These are phyloP conservation scores for Carallia brachiata DNA, from an alignment of 345 rosid species.

Conservation along the genomic window DNA sequence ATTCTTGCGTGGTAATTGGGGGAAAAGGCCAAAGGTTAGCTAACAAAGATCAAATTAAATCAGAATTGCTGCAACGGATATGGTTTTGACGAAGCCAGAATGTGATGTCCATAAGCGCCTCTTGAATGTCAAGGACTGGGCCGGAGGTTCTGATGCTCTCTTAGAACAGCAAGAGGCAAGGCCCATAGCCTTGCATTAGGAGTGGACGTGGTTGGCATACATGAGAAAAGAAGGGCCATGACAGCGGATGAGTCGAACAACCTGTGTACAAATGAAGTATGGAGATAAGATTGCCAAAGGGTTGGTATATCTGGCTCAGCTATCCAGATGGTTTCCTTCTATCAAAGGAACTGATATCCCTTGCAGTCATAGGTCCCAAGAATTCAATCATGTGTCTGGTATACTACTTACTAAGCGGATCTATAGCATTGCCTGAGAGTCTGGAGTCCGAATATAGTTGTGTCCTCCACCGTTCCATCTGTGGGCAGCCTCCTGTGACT, in stretches of 20 bases:
- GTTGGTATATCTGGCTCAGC: constrained; percentile 51
- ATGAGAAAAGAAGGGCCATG: constrained; percentile 44
- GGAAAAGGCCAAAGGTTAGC: too few relatives aligned
- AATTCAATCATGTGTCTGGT: background rate
- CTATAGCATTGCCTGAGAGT: background rate
- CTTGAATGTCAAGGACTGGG: background rate
- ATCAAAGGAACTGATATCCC: constrained; percentile 78
- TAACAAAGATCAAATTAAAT: constrained; percentile 2
- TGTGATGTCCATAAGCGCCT: background rate
- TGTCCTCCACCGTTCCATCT: background rate
- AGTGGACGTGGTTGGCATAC: constrained; percentile 76
- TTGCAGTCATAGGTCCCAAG: constrained; percentile 52
- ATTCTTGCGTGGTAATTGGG: too few relatives aligned
- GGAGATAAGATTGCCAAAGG: constrained; percentile 23
- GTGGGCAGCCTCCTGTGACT: background rate
- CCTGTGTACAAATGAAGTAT: constrained; percentile 27
- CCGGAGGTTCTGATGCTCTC: too few relatives aligned
- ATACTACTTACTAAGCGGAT: background rate
- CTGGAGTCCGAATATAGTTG: background rate
- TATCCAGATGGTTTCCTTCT: constrained; percentile 91
- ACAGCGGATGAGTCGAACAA: constrained; percentile 37
- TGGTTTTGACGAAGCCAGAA: constrained; percentile 3
- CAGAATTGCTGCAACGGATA: constrained; percentile 14
- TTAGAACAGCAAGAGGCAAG: constrained; percentile 18
- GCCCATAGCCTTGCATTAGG: constrained; percentile 56